Base-by-base conservation (phyloP, 2,329 filamentous ascomycete species). In the Neurospora sp. region DNA sequence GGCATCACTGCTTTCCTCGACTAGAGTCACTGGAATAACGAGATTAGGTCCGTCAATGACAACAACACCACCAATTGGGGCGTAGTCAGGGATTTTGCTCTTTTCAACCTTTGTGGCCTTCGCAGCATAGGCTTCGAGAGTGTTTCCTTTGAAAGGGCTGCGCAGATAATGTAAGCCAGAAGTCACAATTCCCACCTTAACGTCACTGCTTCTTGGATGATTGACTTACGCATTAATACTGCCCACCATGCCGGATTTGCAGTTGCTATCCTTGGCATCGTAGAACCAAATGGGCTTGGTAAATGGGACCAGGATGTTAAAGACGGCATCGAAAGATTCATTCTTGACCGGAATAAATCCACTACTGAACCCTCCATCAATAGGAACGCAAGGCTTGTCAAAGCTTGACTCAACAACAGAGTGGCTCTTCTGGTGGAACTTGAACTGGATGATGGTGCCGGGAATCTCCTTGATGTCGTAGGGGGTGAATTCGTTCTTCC, bases 221-320 rank as follows among this genome's bases (percentile, higher is more conserved):
- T 40, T 6, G 19, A 69, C 70, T 15, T 70, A 72, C n/a, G 79
- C 79, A 73, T 86, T 86, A 72, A 85, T 81, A 52, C 81, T 80
- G 69, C 82, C 81, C 19, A 82, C 79, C 83, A 85, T 85, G 43
- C 84, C 84, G 2, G 75, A 73, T 66, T 81, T 79, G 72, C 79
- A 81, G 70, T 80, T 79, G 2, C 75, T 76, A 36, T 76, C 76
- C 6, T 70, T 73, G 0, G 76, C 79, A 71, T 79, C 80, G 75
- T 81, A 81, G 72, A 80, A 81, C 78, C 78, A 80, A 58, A 80
- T 73, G 1, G 80, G 79, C 43, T 78, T 77, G 11, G 73, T 73
- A 69, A 80, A 77, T 2, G 80, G 69, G 4, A 74, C 73, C 8
- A 46, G 43, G 9, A 80, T 74, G 19, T 79, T 76, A 62, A 80